Percentiles rank a stretch among this genome's conserved stretches.
Conservation (phyloP, 202 grass and related monocot species). For the Panicum hallii region DNA sequence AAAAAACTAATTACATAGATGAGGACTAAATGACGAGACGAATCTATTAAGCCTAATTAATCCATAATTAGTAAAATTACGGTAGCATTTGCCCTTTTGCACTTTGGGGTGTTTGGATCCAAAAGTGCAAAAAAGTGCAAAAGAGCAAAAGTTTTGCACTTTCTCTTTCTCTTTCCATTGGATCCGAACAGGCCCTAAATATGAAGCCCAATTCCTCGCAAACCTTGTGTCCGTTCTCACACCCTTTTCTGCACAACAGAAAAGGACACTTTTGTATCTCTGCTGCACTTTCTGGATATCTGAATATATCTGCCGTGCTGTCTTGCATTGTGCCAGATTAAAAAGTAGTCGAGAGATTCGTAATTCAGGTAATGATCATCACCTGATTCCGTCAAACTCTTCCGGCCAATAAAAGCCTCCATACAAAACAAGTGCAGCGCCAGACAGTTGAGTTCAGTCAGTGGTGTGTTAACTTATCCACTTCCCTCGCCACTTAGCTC, state of each 20-base stretch:
- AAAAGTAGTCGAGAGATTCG: conserved; percentile 14
- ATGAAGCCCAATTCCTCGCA: neutral
- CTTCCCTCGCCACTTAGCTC: conserved; percentile 2
- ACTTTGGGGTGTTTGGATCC: too few relatives aligned
- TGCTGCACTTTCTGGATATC: conserved; percentile 3
- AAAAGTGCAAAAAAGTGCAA: too few relatives aligned
- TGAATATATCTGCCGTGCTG: neutral
- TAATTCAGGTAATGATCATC: conserved; percentile 14
- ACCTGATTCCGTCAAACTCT: neutral
- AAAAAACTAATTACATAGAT: too few relatives aligned
- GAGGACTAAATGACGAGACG: too few relatives aligned
- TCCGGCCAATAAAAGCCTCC: neutral
- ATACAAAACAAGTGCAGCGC: neutral
- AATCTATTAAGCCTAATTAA: too few relatives aligned
- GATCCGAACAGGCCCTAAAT: too few relatives aligned
- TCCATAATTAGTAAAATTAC: too few relatives aligned
- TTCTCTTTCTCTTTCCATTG: too few relatives aligned
- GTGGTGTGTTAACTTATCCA: conserved; percentile 38
- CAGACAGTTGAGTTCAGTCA: conserved; percentile 4
- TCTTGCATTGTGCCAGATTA: neutral
- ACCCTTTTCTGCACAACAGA: neutral
- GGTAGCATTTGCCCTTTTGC: too few relatives aligned
- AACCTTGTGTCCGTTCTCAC: neutral
- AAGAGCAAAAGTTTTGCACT: too few relatives aligned
- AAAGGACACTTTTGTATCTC: conserved; percentile 14